Evolutionary conservation across 371 early-diverging fungal genomes (phyloP), one percentile per base, ranked within the genome.

Genomic region (Mortierella sp.): DNA sequence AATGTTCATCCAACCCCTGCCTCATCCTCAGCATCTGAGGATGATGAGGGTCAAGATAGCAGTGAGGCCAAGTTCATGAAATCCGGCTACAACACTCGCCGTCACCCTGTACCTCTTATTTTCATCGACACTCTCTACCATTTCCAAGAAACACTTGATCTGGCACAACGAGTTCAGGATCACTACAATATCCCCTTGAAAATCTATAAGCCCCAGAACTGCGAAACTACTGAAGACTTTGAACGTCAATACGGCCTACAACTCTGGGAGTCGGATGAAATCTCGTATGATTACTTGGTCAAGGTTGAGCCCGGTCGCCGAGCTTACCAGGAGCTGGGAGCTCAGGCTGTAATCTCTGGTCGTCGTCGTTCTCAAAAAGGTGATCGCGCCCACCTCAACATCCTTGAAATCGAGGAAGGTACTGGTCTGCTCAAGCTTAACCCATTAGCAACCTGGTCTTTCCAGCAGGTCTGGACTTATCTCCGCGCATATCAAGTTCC

Each of bases 301-400:
- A 97, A 97, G 77, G 97, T 95, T 26, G 97, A 97, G 74, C 97
- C 97, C 0, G 95, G 93, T 19, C 93, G 93, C 29, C 91, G 97
- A 23, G 94, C 97, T 29, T 96, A 96, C 85, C 86, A 88, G 51
- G 89, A 91, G 63, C 86, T 94, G 22, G 66, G 87, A 9, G 96
- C 92, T 28, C 86, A 86, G 47, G 94, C 93, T 6, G 89, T 95
- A 45, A 94, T 97, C 70, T 96, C 96, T 5, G 97, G 97, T 47
- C 94, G 97, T 26, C 91, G 97, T 55, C 87, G 95, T 40, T 93
- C 93, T 73, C 97, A 97, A 83, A 91, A 91, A 70, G 96, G 95
- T 37, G 95, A 92, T 61, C 93, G 97, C 29, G 88, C 88, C 45
- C 72, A 69, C 7, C 89, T 97, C 47, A 90, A 89, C 47, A 90